Evolutionary conservation across 2,329 filamentous ascomycete species (phyloP), one percentile per base, ranked within the genome.

Genomic region (Sporothrix curviconia): DNA sequence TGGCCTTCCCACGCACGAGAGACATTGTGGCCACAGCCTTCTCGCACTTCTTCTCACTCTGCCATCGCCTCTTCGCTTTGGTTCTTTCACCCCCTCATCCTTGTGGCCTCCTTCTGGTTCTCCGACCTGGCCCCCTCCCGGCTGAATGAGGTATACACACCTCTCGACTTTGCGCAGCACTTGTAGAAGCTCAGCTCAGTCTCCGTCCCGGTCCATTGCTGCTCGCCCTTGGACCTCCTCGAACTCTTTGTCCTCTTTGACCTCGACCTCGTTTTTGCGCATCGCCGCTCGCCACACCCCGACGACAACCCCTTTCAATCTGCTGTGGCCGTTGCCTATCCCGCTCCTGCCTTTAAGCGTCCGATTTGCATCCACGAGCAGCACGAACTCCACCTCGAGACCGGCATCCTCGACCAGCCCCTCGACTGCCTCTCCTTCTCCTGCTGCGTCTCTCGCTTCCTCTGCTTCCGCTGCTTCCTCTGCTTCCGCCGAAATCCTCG

Each of bases 101-200:
- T 17, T 24, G 12, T 14, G 17, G 28, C 17, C 25, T 19, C 15
- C 53, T 12, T 4, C 47, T 19, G 28, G 28, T 32, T 42, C 7
- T n/a, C n/a, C n/a, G n/a, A n/a, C n/a, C 28, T 24, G 24, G 37
- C 39, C 36, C n/a, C 34, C 32, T 28, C 57, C 50, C 40, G 46
- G 39, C 55, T 64, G 58, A 25, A 64, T 65, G 64, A 54, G 56
- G 53, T 43, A 37, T 57, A 36, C 37, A 39, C 30, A 58, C 11
- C 39, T 58, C 24, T 14, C 63, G 57, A 59, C 58, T 60, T 53
- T 64, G 60, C 60, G 62, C 58, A 62, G 55, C 55, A 61, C 55
- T 53, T 50, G 54, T 56, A 56, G 50, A 56, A 61, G 57, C 57
- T 44, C 57, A 24, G 52, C 49, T 44, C 51, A 53, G 28, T 57